phyloP scores from a whole-genome alignment of 2,329 filamentous ascomycete genomes.

The Talaromyces sp. region DNA sequence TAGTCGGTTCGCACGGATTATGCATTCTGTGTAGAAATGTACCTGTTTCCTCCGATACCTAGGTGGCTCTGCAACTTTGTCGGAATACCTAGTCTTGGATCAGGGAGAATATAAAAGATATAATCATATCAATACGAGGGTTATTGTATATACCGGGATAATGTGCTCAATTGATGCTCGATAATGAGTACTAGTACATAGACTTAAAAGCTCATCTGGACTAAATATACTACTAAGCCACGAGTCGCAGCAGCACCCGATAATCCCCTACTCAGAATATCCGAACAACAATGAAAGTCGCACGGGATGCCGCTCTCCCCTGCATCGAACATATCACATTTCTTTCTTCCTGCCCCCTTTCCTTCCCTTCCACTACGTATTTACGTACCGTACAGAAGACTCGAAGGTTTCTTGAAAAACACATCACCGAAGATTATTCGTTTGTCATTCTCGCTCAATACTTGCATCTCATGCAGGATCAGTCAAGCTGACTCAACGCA shows the following conservation, averaged over 20 bases:
- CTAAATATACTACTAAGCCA: background rate
- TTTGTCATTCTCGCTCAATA: background rate
- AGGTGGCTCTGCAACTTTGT: background rate
- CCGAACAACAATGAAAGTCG: background rate
- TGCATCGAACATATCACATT: slow-evolving; percentile 1
- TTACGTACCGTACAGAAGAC: background rate
- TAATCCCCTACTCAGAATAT: background rate
- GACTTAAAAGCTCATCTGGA: no score
- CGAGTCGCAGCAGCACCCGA: background rate
- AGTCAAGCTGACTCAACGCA: background rate
- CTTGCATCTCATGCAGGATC: background rate
- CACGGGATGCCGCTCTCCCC: background rate
- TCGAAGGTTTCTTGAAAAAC: background rate
- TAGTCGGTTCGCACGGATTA: background rate
- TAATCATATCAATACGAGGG: background rate
- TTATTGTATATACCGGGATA: background rate
- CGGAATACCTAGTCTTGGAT: background rate
- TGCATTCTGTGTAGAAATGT: background rate
- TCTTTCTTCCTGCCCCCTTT: background rate
- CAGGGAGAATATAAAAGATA: background rate
- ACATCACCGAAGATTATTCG: background rate
- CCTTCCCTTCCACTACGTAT: background rate
- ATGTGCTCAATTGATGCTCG: background rate
- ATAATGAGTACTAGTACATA: background rate
- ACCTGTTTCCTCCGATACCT: background rate